Evolutionary conservation across 257 asterid genomes (phyloP).

Genomic region (Prunella vulgaris): DNA sequence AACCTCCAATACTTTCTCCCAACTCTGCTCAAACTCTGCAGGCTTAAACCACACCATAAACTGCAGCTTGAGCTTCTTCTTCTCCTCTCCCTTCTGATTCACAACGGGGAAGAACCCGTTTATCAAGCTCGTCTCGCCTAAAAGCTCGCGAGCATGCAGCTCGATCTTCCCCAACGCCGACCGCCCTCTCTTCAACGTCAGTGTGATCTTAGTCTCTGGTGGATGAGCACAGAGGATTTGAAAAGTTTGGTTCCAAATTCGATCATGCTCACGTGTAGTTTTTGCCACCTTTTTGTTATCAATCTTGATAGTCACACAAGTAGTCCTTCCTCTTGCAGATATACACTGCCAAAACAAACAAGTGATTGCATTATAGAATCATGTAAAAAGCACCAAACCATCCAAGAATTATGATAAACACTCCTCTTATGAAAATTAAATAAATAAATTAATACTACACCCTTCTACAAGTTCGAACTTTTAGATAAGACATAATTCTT

Average conservation of each 20-base stretch:
- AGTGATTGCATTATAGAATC: background rate
- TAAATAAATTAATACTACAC: too few relatives aligned
- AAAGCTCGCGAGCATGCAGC: constrained; percentile 39
- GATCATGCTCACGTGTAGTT: constrained; percentile 51
- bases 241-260: constrained; percentile 78
- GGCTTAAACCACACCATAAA: constrained; percentile 75
- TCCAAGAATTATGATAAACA: constrained; percentile 8
- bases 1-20: constrained; percentile 49
- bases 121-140: constrained; percentile 51
- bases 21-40: constrained; percentile 49
- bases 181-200: constrained; percentile 52
- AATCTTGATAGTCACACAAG: constrained; percentile 65
- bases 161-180: constrained; percentile 52
- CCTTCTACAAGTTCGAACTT: too few relatives aligned
- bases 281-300: constrained; percentile 62
- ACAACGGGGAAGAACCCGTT: constrained; percentile 64
- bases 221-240: constrained; percentile 85
- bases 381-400: background rate
- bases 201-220: constrained; percentile 47
- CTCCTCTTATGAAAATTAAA: too few relatives aligned
- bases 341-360: constrained; percentile 54
- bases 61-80: constrained; percentile 50
- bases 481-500: too few relatives aligned
- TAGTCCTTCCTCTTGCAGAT: constrained; percentile 42
- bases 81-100: constrained; percentile 43